Evolutionary conservation across 495 filamentous ascomycete species (phyloP).

Genomic region (Astrocystis sublimbata): DNA sequence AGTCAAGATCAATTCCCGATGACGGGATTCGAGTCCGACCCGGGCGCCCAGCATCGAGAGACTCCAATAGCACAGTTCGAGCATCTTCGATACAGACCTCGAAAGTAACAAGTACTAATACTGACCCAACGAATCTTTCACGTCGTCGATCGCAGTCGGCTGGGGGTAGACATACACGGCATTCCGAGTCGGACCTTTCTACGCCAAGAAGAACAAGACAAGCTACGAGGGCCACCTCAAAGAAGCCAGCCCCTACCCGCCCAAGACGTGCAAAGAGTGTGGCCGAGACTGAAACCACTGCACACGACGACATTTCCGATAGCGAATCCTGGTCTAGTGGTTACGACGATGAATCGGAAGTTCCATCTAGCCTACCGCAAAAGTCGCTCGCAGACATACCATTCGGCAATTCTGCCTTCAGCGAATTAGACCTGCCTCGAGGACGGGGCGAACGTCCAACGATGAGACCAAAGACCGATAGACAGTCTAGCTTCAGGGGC

Average conservation of each 20-base stretch:
- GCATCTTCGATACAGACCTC: conserved; percentile 36
- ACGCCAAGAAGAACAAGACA: conserved; percentile 23
- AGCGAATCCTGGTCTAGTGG: conserved; percentile 32
- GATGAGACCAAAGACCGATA: conserved; percentile 43
- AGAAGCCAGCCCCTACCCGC: conserved; percentile 23
- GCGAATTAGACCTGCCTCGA: conserved; percentile 52
- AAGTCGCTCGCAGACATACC: conserved; percentile 57
- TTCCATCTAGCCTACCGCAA: conserved; percentile 43
- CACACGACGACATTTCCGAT: conserved; percentile 30
- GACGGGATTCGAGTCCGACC: conserved; percentile 37
- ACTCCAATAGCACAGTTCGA: conserved; percentile 33
- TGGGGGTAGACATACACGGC: conserved; percentile 46
- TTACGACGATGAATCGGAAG: conserved; percentile 28
- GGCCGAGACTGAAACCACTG: conserved; percentile 23
- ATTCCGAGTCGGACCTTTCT: conserved; percentile 31
- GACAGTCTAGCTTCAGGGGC: conserved; percentile 49
- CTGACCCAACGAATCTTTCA: conserved; percentile 19
- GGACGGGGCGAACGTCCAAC: conserved; percentile 40
- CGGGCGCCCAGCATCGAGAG: conserved; percentile 24
- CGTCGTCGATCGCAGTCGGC: conserved; percentile 47
- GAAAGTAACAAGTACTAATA: conserved; percentile 26
- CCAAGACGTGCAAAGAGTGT: conserved; percentile 21
- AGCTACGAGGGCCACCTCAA: conserved; percentile 13
- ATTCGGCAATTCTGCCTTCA: conserved; percentile 59
- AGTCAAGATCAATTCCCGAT: conserved; percentile 16